phyloP scores from a whole-genome alignment of 2,329 filamentous ascomycete genomes.

The Amauroascus niger region DNA sequence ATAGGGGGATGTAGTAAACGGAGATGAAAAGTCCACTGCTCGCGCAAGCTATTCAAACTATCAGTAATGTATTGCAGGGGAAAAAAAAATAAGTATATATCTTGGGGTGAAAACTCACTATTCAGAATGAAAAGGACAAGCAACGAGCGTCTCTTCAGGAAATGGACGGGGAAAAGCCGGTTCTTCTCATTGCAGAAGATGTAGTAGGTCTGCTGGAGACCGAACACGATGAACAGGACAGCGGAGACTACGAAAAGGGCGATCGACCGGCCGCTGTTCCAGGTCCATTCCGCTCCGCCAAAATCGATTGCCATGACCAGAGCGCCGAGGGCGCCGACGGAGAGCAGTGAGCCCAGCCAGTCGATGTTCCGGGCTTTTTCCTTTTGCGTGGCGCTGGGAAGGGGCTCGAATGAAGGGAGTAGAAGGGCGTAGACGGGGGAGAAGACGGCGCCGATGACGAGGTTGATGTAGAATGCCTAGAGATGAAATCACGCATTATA shows the following conservation, averaged over 20 bases:
- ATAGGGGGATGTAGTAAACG: constrained; percentile 50
- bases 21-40: constrained; percentile 23
- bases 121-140: too few species aligned
- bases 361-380: constrained; percentile 31
- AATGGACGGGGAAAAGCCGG: constrained; percentile 43
- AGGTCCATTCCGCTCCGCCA: constrained; percentile 42
- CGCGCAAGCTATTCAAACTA: not conserved
- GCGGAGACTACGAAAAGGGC: constrained; percentile 41
- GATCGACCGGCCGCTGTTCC: constrained; percentile 40
- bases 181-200: constrained; percentile 37
- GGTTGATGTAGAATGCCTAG: constrained; percentile 44
- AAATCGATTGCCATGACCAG: constrained; percentile 43
- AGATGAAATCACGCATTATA: not conserved
- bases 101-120: not conserved
- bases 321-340: constrained; percentile 30
- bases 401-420: constrained; percentile 26
- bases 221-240: constrained; percentile 38
- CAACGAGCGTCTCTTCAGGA: constrained; percentile 35
- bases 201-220: constrained; percentile 34
- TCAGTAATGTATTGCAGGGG: not conserved
- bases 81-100: constrained; percentile 18
- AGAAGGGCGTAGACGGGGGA: constrained; percentile 38
- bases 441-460: constrained; percentile 38
- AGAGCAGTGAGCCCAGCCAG: constrained; percentile 38
- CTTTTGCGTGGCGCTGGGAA: constrained; percentile 17